Evolutionary conservation across 2,329 filamentous ascomycete genomes (phyloP).

Genomic region (Colletotrichum noveboracense): DNA sequence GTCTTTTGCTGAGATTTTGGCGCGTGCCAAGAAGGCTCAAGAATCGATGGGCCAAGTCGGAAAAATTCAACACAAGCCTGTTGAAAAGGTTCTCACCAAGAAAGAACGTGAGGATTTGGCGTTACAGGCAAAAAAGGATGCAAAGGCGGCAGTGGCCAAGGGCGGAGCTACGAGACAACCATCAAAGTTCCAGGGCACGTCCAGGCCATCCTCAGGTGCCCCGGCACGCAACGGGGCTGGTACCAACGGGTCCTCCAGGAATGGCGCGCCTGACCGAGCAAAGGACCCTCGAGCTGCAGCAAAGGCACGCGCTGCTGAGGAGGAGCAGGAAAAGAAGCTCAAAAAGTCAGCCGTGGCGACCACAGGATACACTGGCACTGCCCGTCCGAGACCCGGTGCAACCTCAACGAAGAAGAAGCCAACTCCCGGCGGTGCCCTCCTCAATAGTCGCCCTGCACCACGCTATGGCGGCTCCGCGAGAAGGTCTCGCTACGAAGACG

Average conservation of each 20-base stretch:
- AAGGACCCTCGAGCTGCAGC: conserved; percentile 28
- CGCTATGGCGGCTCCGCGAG: conserved; percentile 31
- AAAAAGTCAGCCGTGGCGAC: conserved; percentile 68
- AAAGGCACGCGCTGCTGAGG: conserved; percentile 25
- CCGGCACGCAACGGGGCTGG: background rate
- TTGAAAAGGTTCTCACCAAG: conserved; percentile 66
- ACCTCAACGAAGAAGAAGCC: conserved; percentile 36
- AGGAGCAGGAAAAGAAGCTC: conserved; percentile 58
- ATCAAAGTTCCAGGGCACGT: conserved; percentile 12
- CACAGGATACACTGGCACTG: conserved; percentile 70
- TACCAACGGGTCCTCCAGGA: conserved; percentile 27
- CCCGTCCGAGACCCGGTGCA: conserved; percentile 58
- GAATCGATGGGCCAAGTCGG: conserved; percentile 66
- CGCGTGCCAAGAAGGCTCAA: conserved; percentile 72
- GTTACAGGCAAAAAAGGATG: conserved; percentile 43
- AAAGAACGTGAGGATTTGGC: conserved; percentile 55
- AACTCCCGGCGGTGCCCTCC: conserved; percentile 45
- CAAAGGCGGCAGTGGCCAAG: background rate
- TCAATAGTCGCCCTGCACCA: conserved; percentile 29
- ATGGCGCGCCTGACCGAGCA: conserved; percentile 9
- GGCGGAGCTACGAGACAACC: background rate
- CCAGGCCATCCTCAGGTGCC: background rate
- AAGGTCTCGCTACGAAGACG: conserved; percentile 53
- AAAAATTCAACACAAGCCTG: conserved; percentile 76
- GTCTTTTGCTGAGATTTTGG: conserved; percentile 77